These are phyloP conservation scores for Hymenoscyphus fraxineus DNA, from an alignment of 2,329 filamentous ascomycete genomes.

Conservation along the genomic window DNA sequence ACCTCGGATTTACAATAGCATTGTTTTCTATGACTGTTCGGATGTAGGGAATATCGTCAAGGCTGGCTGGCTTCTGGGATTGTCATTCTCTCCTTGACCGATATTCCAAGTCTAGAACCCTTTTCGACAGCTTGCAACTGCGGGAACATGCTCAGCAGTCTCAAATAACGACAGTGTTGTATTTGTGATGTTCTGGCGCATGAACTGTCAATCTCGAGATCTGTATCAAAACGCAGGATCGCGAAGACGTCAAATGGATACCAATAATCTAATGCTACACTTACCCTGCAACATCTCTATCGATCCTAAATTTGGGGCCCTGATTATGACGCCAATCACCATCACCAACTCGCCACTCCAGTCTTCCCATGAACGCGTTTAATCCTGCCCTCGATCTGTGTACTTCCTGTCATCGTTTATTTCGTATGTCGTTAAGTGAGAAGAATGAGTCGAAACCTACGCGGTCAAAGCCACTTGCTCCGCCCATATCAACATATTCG, in stretches of 20 bases:
- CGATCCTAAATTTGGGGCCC: neutral
- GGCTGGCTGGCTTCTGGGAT: neutral
- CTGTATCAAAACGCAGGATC: neutral
- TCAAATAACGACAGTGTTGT: neutral
- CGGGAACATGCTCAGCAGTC: neutral
- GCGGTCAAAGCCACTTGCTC: neutral
- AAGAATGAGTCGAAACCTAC: neutral
- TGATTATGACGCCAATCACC: neutral
- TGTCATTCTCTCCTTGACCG: neutral
- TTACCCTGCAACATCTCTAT: neutral
- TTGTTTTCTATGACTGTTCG: neutral
- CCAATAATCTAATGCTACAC: neutral
- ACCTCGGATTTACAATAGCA: neutral
- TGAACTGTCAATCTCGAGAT: neutral
- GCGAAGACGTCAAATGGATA: neutral
- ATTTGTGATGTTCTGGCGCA: neutral
- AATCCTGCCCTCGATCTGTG: neutral
- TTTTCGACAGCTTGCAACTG: neutral
- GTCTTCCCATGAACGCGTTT: neutral
- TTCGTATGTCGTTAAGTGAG: neutral
- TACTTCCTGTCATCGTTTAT: neutral
- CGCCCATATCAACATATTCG: neutral
- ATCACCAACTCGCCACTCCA: neutral
- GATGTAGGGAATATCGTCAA: neutral
- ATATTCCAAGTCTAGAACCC: neutral